These are phyloP conservation scores for Tilletia setariae DNA, from an alignment of 1,284 basidiomycete genomes.

Conservation along the genomic window DNA sequence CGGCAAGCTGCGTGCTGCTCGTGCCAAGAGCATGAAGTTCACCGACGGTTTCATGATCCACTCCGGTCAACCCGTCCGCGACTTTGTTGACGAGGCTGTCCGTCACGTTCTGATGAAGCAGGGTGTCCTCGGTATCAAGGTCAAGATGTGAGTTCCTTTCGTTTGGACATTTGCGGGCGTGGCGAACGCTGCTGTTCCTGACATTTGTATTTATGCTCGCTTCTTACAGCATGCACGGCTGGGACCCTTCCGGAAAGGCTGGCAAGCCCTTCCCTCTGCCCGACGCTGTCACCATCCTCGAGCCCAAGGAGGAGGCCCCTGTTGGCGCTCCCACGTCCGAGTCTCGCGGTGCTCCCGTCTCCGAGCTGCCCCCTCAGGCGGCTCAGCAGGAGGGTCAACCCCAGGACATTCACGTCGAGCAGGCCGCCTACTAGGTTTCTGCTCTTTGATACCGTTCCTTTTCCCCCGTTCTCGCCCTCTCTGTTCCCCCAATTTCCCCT, in stretches of 20 bases:
- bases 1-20: conserved; percentile 98
- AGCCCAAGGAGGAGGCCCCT: conserved; percentile 67
- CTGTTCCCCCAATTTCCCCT: conserved; percentile 13
- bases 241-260: conserved; percentile 81
- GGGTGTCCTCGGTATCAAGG: conserved; percentile 99
- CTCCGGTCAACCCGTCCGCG: conserved; percentile 95
- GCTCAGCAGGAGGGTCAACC: conserved; percentile 9
- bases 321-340: conserved; percentile 54
- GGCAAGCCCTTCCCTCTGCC: conserved; percentile 86
- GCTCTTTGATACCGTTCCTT: conserved; percentile 18
- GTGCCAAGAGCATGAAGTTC: conserved; percentile 99
- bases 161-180: neutral
- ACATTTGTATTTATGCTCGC: neutral
- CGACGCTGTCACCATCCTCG: conserved; percentile 86
- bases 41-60: conserved; percentile 99
- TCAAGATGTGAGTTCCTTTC: conserved; percentile 69
- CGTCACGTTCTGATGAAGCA: conserved; percentile 97
- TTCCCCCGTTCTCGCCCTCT: conserved; percentile 30
- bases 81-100: conserved; percentile 97
- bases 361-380: conserved; percentile 21
- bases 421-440: conserved; percentile 40
- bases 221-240: conserved; percentile 80
- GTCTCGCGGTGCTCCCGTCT: conserved; percentile 22
- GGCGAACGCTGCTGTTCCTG: neutral
- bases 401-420: conserved; percentile 2